Conservation (phyloP, 495 filamentous ascomycete species). For the Penicillium canescens region DNA sequence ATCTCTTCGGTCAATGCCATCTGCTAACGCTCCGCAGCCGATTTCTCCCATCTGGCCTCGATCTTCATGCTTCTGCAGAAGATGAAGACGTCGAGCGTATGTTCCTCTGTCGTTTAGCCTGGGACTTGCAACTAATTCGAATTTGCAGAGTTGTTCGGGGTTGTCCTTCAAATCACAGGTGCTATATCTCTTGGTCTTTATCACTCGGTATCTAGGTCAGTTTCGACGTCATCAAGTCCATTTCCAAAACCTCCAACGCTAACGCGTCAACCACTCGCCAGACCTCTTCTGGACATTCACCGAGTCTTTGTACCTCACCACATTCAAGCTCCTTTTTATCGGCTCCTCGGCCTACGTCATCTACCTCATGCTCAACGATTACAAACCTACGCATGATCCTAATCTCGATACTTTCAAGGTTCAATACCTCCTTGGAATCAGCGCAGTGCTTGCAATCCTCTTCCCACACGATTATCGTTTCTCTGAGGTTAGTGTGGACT, state of each 20-base stretch:
- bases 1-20: background rate
- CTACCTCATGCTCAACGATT: conserved; percentile 94
- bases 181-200: conserved; percentile 89
- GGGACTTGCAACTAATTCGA: conserved; percentile 1
- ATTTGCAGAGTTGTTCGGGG: conserved; percentile 82
- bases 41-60: conserved; percentile 92
- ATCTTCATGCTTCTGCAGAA: conserved; percentile 95
- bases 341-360: conserved; percentile 85
- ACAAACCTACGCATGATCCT: conserved; percentile 93
- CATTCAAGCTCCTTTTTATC: conserved; percentile 97
- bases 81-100: conserved; percentile 87
- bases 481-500: conserved; percentile 49
- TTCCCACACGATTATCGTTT: conserved; percentile 78
- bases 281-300: conserved; percentile 88
- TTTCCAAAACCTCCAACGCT: conserved; percentile 3
- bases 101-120: conserved; percentile 14
- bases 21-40: conserved; percentile 53
- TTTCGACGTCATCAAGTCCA: background rate
- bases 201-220: conserved; percentile 86
- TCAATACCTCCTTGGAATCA: conserved; percentile 82
- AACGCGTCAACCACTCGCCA: conserved; percentile 26
- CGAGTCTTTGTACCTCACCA: conserved; percentile 80
- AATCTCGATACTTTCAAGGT: conserved; percentile 96
- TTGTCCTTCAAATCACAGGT: conserved; percentile 98
- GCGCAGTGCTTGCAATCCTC: conserved; percentile 74